These are phyloP conservation scores for Gastrolobium bilobum DNA, from an alignment of 306 rosid species.

Conservation along the genomic window DNA sequence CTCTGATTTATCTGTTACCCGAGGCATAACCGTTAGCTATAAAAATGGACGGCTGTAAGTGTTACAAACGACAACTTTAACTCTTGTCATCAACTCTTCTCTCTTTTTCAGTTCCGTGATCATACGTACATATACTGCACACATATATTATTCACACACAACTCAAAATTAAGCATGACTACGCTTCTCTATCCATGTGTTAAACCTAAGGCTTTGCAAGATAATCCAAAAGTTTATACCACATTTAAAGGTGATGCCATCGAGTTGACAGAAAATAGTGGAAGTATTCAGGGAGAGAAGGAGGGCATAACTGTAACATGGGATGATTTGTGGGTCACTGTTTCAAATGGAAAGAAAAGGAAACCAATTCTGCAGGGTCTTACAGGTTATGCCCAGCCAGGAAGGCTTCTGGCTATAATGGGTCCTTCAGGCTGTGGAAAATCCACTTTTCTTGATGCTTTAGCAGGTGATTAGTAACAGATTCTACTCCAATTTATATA, in stretches of 20 bases:
- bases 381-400: constrained; percentile 60
- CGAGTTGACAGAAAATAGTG: not conserved
- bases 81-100: no score
- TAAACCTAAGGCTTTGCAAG: no score
- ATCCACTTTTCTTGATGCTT: constrained; percentile 70
- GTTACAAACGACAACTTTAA: no score
- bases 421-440: constrained; percentile 78
- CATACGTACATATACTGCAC: no score
- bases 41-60: no score
- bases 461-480: constrained; percentile 44
- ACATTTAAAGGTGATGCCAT: not conserved
- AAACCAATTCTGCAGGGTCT: constrained; percentile 58
- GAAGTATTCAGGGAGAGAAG: not conserved
- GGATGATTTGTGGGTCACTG: constrained; percentile 44
- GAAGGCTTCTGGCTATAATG: constrained; percentile 62
- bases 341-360: constrained; percentile 45
- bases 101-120: no score
- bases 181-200: no score
- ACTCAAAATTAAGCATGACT: no score
- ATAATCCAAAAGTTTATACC: not conserved
- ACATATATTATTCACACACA: no score
- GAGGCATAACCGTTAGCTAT: no score
- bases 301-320: constrained; percentile 40
- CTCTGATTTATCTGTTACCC: no score
- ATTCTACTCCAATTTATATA: not conserved